Evolutionary conservation across 2,329 filamentous ascomycete species (phyloP).

Genomic region (Verticillium nonalfalfae): DNA sequence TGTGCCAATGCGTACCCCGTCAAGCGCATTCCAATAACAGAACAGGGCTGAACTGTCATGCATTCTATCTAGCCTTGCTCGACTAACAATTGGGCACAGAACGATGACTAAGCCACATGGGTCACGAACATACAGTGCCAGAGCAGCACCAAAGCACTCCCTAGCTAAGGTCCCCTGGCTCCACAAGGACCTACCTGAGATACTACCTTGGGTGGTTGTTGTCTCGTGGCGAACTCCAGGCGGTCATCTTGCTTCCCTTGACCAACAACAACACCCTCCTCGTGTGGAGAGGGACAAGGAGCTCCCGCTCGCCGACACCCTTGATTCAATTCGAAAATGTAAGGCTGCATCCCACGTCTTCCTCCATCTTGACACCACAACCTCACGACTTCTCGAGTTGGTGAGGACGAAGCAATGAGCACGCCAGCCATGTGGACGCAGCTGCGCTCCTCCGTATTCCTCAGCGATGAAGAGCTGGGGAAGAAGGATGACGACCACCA

Average conservation of each 20-base stretch:
- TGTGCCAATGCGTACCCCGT: too few species aligned
- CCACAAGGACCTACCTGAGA: too few species aligned
- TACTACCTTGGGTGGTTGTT: too few species aligned
- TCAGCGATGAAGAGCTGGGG: conserved; percentile 47
- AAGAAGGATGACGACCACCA: conserved; percentile 55
- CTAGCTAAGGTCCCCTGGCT: too few species aligned
- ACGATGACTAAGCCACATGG: too few species aligned
- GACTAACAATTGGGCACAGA: too few species aligned
- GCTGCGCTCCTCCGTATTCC: conserved; percentile 31
- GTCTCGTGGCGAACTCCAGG: not conserved
- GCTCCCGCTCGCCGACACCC: not conserved
- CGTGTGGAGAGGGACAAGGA: not conserved
- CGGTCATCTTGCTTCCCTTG: not conserved
- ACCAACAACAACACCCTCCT: not conserved
- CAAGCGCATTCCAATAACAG: too few species aligned
- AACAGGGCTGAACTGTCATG: too few species aligned
- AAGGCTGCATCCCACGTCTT: not conserved
- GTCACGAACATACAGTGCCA: too few species aligned
- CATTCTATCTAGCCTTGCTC: too few species aligned
- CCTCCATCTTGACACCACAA: not conserved
- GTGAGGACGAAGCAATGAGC: conserved; percentile 1
- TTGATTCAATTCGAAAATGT: not conserved
- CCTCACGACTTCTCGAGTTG: not conserved
- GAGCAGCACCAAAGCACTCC: too few species aligned
- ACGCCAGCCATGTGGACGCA: conserved; percentile 30